Base-by-base conservation (phyloP, 257 asterid species). In the Lycium ferocissimum region DNA sequence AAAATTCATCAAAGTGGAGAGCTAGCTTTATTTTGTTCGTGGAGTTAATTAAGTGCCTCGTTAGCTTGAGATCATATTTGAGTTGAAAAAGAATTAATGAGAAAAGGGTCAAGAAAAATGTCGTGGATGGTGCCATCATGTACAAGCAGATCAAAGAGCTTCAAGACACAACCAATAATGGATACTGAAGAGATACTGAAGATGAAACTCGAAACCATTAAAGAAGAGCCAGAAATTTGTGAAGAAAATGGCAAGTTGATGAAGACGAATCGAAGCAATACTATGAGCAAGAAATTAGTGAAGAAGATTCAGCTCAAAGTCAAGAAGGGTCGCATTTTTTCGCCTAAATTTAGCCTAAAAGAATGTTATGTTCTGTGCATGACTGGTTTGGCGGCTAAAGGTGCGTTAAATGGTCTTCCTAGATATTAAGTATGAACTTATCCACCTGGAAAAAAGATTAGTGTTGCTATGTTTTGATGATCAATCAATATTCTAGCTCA, bases 151-250 rank as follows among this genome's bases (percentile, higher is more conserved):
- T 91, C 87, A 86, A 91, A 81, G 85, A 72, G 9, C 14, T 51
- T 63, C 91, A 89, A 87, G 56, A 83, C 87, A 0, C 94, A 94
- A 15, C 86, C 92, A 35, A 79, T 90, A 78, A 65, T 94, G 91
- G 94, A 90, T 62, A 87, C 92, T 15, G 93, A 92, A 45, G 97
- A 95, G 9, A 90, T 94, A 83, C 87, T 95, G 3, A 95, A 93
- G 89, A 92, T 91, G 97, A 94, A 93, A 89, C 96, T 94, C 7
- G 95, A 87, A 45, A 91, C 94, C 6, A 93, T 95, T 86, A 63
- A 83, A 73, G 98, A 94, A 85, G 95, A 93, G 67, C 88, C 91
- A 0, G 97, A 93, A 72, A 84, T 14, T 5, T 26, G 17, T 54
- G 92, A 87, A 15, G 92, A 87, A 43, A 83, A 85, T 69, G 84